Evolutionary conservation across 179 eudicot genomes (phyloP).

Genomic region (Vitellaria paradoxa): DNA sequence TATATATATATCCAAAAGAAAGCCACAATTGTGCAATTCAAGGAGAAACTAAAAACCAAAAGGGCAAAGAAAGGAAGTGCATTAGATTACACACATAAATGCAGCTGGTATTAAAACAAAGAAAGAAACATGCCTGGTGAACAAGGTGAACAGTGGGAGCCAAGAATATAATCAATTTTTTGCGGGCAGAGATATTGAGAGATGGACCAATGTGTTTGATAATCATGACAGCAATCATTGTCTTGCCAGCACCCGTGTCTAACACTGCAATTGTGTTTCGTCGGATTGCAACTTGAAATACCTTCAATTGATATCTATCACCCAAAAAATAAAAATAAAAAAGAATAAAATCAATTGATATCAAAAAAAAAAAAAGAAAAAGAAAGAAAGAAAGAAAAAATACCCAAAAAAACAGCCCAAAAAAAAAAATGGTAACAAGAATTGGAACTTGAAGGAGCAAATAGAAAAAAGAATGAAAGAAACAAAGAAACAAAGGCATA

Average conservation of each 20-base stretch:
- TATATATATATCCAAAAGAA: too few species aligned
- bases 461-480: not conserved
- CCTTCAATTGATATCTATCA: constrained; percentile 41
- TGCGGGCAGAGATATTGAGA: constrained; percentile 14
- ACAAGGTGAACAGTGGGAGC: constrained; percentile 65
- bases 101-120: not conserved
- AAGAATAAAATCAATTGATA: not conserved
- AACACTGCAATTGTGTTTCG: constrained; percentile 47
- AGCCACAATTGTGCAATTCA: not conserved
- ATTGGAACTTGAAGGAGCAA: not conserved
- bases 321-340: not conserved
- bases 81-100: not conserved
- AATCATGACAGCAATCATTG: constrained; percentile 45
- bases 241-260: constrained; percentile 49
- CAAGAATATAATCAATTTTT: constrained; percentile 45
- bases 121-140: constrained; percentile 39
- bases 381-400: not conserved
- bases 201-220: constrained; percentile 43
- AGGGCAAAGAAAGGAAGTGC: not conserved
- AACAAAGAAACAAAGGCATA: not conserved
- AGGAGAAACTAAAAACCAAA: not conserved
- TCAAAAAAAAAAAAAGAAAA: not conserved
- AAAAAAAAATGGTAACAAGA: not conserved
- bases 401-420: not conserved
- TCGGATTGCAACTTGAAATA: constrained; percentile 39